Evolutionary conservation across 2,329 filamentous ascomycete genomes (phyloP).

Genomic region (Uncinocarpus reesii): DNA sequence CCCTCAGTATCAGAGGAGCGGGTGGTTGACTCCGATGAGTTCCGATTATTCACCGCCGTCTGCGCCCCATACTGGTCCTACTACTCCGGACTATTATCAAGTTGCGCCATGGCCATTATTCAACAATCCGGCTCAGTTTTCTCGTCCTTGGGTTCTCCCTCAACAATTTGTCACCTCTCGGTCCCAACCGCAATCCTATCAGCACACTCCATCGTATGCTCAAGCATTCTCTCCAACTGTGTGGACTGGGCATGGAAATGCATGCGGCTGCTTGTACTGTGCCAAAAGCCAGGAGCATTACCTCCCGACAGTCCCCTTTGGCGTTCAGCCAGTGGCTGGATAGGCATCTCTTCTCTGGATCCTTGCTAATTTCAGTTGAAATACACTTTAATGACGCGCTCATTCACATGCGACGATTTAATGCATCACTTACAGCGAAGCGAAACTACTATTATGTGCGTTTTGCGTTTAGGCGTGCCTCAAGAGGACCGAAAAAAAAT

Average conservation of each 20-base stretch:
- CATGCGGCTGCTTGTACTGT: slow-evolving; percentile 41
- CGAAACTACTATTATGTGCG: slow-evolving; percentile 10
- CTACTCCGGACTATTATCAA: slow-evolving; percentile 40
- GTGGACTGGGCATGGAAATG: slow-evolving; percentile 40
- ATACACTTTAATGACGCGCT: slow-evolving; percentile 11
- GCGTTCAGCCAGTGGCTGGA: slow-evolving; percentile 39
- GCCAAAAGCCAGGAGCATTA: slow-evolving; percentile 43
- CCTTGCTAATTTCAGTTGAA: slow-evolving; percentile 15
- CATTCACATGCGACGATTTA: slow-evolving; percentile 7
- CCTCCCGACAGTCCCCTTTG: slow-evolving; percentile 37
- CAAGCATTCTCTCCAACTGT: slow-evolving; percentile 38
- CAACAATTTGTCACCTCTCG: slow-evolving; percentile 32
- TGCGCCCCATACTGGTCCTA: slow-evolving; percentile 40
- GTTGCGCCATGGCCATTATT: slow-evolving; percentile 36
- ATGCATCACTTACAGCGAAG: slow-evolving; percentile 11
- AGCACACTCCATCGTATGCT: slow-evolving; percentile 40
- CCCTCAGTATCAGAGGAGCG: slow-evolving; percentile 41
- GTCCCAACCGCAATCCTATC: slow-evolving; percentile 39
- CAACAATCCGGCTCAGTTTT: slow-evolving; percentile 34
- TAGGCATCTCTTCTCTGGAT: slow-evolving; percentile 23
- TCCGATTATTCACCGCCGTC: slow-evolving; percentile 45
- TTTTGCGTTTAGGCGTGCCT: slow-evolving; percentile 1
- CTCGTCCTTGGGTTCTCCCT: slow-evolving; percentile 32
- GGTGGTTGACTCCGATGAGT: slow-evolving; percentile 40
- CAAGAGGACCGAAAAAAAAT: slow-evolving; percentile 2